phyloP scores from a whole-genome alignment of 805 yeast species.

The Myxozyma mucilagina region DNA sequence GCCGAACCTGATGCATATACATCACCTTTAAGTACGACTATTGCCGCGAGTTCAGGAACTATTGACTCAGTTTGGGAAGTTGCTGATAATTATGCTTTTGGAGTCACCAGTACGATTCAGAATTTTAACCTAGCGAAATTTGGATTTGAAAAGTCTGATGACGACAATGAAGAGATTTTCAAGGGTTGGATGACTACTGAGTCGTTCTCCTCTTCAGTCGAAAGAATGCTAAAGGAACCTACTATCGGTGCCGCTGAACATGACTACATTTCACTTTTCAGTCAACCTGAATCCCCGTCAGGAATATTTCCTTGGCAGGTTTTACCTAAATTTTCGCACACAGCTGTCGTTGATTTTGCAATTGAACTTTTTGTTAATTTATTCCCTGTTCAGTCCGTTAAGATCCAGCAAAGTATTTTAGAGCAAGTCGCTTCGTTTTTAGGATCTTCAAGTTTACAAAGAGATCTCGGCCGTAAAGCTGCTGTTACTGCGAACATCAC shows the following conservation, averaged over 20 bases:
- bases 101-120: constrained; percentile 47
- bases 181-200: constrained; percentile 36
- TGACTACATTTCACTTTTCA: constrained; percentile 32
- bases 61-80: constrained; percentile 41
- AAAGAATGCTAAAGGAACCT: constrained; percentile 32
- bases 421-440: constrained; percentile 69
- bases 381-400: constrained; percentile 69
- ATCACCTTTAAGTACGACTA: constrained; percentile 35
- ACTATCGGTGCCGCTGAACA: constrained; percentile 35
- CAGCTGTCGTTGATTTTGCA: constrained; percentile 69
- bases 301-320: constrained; percentile 27
- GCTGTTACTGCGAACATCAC: constrained; percentile 64
- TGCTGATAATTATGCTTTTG: constrained; percentile 46
- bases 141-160: constrained; percentile 32
- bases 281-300: constrained; percentile 7
- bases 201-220: constrained; percentile 28
- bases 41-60: constrained; percentile 37
- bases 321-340: constrained; percentile 39
- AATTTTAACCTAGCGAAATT: constrained; percentile 38
- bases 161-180: constrained; percentile 9
- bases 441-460: constrained; percentile 42
- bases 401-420: constrained; percentile 83
- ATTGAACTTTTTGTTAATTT: constrained; percentile 71
- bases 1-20: constrained; percentile 39
- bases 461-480: constrained; percentile 42